These are phyloP conservation scores for Cladosporium colombiae DNA, from an alignment of 2,329 filamentous ascomycete genomes.

Conservation along the genomic window DNA sequence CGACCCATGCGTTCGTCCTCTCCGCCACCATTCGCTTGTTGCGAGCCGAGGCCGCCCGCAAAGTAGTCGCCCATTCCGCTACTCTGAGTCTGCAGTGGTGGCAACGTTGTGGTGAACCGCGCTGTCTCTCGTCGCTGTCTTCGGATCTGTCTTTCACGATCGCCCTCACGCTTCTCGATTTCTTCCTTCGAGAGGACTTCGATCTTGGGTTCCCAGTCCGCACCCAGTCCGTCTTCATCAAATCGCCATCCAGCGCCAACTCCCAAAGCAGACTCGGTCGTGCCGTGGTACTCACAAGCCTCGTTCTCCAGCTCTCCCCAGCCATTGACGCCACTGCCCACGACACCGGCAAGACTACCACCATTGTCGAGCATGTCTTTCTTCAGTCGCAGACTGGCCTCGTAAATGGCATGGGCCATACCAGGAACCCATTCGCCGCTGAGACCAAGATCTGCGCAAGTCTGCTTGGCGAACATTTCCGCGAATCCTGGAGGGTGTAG, in stretches of 20 bases:
- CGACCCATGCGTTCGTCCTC: conserved; percentile 82
- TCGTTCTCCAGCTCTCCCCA: conserved; percentile 83
- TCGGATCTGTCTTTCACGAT: conserved; percentile 87
- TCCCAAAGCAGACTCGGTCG: conserved; percentile 40
- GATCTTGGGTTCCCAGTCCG: conserved; percentile 55
- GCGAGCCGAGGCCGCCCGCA: conserved; percentile 46
- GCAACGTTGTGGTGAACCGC: conserved; percentile 58
- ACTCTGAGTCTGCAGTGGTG: conserved; percentile 49
- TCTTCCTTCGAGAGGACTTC: conserved; percentile 82
- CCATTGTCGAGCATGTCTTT: conserved; percentile 95
- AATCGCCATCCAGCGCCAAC: conserved; percentile 95
- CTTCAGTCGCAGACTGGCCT: conserved; percentile 86
- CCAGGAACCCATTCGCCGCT: conserved; percentile 91
- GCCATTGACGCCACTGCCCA: conserved; percentile 69
- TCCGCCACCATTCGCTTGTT: conserved; percentile 42
- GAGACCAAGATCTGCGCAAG: conserved; percentile 87
- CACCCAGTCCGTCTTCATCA: conserved; percentile 80
- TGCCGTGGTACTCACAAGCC: conserved; percentile 62
- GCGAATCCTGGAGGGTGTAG: conserved; percentile 88
- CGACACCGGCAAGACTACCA: conserved; percentile 58
- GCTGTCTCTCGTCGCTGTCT: conserved; percentile 87
- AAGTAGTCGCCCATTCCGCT: conserved; percentile 55
- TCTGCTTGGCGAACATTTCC: conserved; percentile 87
- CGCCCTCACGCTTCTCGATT: conserved; percentile 94
- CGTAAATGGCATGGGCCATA: conserved; percentile 95